phyloP scores from a whole-genome alignment of 2,329 filamentous ascomycete species.

The Penicillium sp. region DNA sequence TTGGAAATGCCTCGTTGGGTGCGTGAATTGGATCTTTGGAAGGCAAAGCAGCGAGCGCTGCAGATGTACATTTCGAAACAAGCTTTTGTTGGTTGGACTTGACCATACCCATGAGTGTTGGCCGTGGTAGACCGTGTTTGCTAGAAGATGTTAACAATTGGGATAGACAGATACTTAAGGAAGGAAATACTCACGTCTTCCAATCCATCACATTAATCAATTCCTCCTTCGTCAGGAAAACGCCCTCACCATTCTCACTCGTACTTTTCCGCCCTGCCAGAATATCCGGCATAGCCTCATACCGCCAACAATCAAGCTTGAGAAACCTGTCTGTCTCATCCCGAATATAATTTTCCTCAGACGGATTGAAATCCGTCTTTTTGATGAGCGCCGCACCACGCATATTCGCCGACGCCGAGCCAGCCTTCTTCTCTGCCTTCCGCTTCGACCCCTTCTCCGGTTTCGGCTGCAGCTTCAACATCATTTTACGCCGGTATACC shows the following conservation, averaged over 20 bases:
- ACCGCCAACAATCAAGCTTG: conserved; percentile 37
- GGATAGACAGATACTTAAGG: too few species aligned
- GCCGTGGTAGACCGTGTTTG: conserved; percentile 39
- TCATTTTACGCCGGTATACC: conserved; percentile 22
- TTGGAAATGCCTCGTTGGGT: conserved; percentile 25
- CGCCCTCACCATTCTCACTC: conserved; percentile 9
- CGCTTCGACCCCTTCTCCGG: conserved; percentile 17
- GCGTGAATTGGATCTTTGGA: conserved; percentile 3
- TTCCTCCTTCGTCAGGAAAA: conserved; percentile 32
- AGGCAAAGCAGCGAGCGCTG: conserved; percentile 25
- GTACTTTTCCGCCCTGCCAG: conserved; percentile 17
- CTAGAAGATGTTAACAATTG: conserved; percentile 18
- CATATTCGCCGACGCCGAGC: background rate
- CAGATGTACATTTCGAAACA: conserved; percentile 24
- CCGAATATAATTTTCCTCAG: conserved; percentile 10
- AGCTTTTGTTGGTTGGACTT: conserved; percentile 30
- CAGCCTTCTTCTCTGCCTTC: conserved; percentile 6
- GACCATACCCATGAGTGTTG: conserved; percentile 38
- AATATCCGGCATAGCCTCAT: conserved; percentile 28
- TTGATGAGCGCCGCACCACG: background rate
- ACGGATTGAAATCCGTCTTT: conserved; percentile 3
- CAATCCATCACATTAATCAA: conserved; percentile 39
- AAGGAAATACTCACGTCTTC: conserved; percentile 36
- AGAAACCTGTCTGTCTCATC: conserved; percentile 26
- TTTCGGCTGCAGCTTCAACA: conserved; percentile 17